Evolutionary conservation across 2,329 filamentous ascomycete genomes (phyloP), one percentile per base, ranked within the genome.

Genomic region (Fusarium sublunatum): DNA sequence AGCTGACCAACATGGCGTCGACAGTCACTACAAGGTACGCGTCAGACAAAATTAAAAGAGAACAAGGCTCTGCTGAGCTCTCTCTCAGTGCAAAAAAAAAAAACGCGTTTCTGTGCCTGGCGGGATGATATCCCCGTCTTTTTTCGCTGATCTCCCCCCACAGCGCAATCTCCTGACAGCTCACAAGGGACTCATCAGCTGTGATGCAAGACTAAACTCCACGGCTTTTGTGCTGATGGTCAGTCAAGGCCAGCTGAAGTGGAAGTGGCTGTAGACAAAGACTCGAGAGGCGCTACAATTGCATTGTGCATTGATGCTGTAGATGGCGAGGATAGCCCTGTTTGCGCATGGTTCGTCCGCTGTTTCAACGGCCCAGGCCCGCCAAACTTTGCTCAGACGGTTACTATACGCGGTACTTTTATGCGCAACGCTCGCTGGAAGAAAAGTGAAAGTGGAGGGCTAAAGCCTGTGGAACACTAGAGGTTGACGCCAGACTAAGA

Each of bases 121-220:
- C 43, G 56, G 53, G 40, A 47, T 12, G 10, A 24, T 26, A 13
- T 22, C 15, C 36, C 59, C 15, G 25, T 13, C n/a, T 38, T 26
- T 42, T 38, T 35, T 38, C 31, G 49, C 39, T 29, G 64, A 67
- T 67, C 64, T 58, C 32, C 43, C 31, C 49, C 46, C 64, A 64
- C 64, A 61, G 13, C 7, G 60, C 11, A 67, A 67, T 67, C 51
- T 67, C 64, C 56, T 58, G 55, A 25, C 13, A 48, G 50, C 38
- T 54, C 62, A 51, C 49, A 65, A 48, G 49, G 39, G 40, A 38
- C 25, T 15, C 26, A 13, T 53, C 40, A 28, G 28, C 28, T 42
- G 31, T 44, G 25, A 10, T 11, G 29, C 12, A 11, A 31, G 12
- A 31, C n/a, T n/a, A n/a, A 31, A 11, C 5, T 31, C 29, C 29